Evolutionary conservation across 805 yeast species (phyloP), one percentile per base, ranked within the genome.

Genomic region (Saccharomyces kudriavzevii): DNA sequence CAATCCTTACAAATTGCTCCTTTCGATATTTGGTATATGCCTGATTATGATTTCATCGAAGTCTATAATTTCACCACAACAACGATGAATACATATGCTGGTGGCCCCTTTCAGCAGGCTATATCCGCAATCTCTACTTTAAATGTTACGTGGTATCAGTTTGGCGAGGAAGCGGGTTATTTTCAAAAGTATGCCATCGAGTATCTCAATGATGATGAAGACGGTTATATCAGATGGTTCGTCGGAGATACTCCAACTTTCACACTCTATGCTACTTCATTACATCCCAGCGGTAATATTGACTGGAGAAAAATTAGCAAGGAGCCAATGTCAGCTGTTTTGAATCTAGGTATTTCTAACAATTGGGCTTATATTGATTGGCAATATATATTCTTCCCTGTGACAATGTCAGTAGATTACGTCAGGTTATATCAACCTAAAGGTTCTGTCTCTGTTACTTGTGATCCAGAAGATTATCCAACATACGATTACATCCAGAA

Each of bases 291-390:
- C 68, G 98, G 99, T 60, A 92, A 92, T 69, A 73, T 92, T 59
- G 94, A 82, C 45, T 82, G 86, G 85, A 82, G 98, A 70, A 71
- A 80, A 58, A 79, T 92, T 28, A 77, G 94, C 24, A 85, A 86
- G 67, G 99, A 92, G 67, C 98, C 98, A 58, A 90, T 92, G 97
- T 79, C 96, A 1, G 78, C 92, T 56, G 72, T 92, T 59, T 65
- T 92, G 76, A 92, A 92, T 69, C 72, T 92, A 72, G 99, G 96
- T 76, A 74, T 92, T 51, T 91, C 97, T 14, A 86, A 84, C 63
- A 86, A 83, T 56, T 92, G 98, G 98, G 88, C 94, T 6, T 89
- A 87, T 69, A 92, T 92, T 57, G 92, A 90, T 72, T 92, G 97
- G 97, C 81, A 83, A 47, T 74, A 83, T 4, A 74, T 90, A 55